Conservation (phyloP, 2,329 filamentous ascomycete species). For the Cladosporium sp. region DNA sequence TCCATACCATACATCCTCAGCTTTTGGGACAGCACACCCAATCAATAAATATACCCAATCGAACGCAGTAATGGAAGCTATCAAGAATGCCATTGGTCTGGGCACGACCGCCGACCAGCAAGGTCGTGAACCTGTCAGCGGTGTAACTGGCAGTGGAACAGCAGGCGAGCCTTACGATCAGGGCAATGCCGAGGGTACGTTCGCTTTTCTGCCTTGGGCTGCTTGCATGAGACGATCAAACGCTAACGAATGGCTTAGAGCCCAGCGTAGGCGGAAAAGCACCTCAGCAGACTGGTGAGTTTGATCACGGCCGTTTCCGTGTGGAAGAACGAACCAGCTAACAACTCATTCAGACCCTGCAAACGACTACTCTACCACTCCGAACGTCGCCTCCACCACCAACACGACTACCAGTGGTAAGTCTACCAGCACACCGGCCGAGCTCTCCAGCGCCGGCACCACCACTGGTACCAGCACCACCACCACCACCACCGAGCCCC, state of each 20-base stretch:
- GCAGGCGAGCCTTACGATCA: slow-evolving; percentile 70
- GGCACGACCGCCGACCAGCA: slow-evolving; percentile 25
- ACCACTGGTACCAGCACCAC: neutral
- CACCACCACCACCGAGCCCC: neutral
- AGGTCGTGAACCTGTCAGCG: slow-evolving; percentile 64
- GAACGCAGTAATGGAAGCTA: slow-evolving; percentile 52
- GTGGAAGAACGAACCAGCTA: neutral
- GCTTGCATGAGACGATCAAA: neutral
- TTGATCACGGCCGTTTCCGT: neutral
- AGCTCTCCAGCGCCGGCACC: neutral
- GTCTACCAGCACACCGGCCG: neutral
- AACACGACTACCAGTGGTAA: neutral
- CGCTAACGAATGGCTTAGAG: neutral
- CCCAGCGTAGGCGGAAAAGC: slow-evolving; percentile 5
- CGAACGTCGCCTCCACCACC: neutral
- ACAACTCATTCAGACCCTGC: neutral
- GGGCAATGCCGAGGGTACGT: slow-evolving; percentile 60
- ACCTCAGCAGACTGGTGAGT: slow-evolving; percentile 5
- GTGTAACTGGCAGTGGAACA: slow-evolving; percentile 60
- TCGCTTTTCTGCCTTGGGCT: neutral
- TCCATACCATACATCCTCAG: too few relatives aligned
- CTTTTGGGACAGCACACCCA: too few relatives aligned
- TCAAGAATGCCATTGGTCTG: slow-evolving; percentile 41
- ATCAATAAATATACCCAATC: neutral
- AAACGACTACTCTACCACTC: neutral